Percentiles rank a stretch among this genome's conserved stretches.
These are phyloP conservation scores for Aegilops tauschii DNA, from an alignment of 176 grass and related monocot genomes.

Conservation along the genomic window DNA sequence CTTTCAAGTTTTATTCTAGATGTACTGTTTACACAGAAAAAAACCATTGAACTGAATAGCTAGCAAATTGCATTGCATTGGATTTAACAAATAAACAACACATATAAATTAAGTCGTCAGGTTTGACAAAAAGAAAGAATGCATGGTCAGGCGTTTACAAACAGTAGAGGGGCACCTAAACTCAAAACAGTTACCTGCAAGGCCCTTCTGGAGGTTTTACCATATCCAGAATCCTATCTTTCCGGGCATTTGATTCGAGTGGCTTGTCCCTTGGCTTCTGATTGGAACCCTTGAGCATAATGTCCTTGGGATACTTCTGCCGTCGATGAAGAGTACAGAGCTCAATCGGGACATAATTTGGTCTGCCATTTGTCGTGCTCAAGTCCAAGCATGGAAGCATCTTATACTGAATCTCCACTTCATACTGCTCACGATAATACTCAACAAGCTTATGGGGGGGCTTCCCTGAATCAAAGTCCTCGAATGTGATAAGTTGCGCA, in stretches of 20 bases:
- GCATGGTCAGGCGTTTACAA: not conserved
- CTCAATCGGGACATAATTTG: slow-evolving; percentile 48
- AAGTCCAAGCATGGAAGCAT: slow-evolving; percentile 52
- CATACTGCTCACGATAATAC: slow-evolving; percentile 23
- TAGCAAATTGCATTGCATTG: not conserved
- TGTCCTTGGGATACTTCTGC: slow-evolving; percentile 38
- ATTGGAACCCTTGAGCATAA: not conserved
- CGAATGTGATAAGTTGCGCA: slow-evolving; percentile 26
- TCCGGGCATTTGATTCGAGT: not conserved
- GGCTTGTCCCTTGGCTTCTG: not conserved
- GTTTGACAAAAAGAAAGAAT: not conserved
- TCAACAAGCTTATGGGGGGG: slow-evolving; percentile 18
- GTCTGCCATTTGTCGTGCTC: slow-evolving; percentile 38
- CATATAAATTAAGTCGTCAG: not conserved
- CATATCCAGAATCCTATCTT: not conserved
- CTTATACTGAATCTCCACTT: not conserved
- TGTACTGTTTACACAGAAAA: not conserved
- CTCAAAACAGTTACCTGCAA: slow-evolving; percentile 47
- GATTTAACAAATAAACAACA: not conserved
- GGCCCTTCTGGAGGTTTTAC: slow-evolving; percentile 34
- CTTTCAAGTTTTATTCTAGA: not conserved
- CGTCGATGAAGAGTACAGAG: slow-evolving; percentile 35
- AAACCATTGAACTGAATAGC: not conserved
- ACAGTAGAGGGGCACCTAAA: not conserved
- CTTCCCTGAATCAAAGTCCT: slow-evolving; percentile 23